Evolutionary conservation across 148 eudicot genomes (phyloP), one percentile per base, ranked within the genome.

Genomic region (Arctostaphylos glauca): DNA sequence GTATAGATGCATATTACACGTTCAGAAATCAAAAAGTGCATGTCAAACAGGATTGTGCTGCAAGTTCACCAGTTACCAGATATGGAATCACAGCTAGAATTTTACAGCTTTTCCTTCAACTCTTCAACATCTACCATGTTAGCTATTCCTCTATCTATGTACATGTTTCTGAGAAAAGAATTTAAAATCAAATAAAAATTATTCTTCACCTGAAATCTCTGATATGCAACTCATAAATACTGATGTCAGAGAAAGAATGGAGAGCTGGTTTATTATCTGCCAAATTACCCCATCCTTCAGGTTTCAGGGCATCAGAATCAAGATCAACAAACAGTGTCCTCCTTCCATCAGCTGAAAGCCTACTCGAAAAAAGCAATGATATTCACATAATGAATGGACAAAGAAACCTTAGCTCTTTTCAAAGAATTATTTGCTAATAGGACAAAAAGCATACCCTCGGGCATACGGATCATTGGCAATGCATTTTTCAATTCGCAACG

Each of bases 381-480:
- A 47, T 71, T 43, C 58, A 46, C 68, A 15, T 47, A 70, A 75
- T 23, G 25, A 68, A 31, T 49, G 49, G 31, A 77, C 13, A 23
- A 79, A 84, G 54, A 83, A 74, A 80, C 18, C 83, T 21, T 56
- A 38, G 52, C 25, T 54, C 74, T 54, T 15, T 58, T 49, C 23
- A 75, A 10, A 53, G 15, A 52, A 54, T 78, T 12, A 56, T n/a
- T 43, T 56, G 23, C 75, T 67, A 21, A 64, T 15, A 76, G 81
- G 54, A 76, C 67, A 83, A 73, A 31, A 52, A 84, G 81, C 89
- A 55, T 93, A 96, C 99, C 99, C 99, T 93, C 95, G 93, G 25
- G 99, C 95, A 90, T 96, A 96, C 54, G 99, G 99, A 90, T 96
- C 99, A 85, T 85, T 96, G 18, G 92, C 97, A 82, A 88, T 86